These are phyloP conservation scores for Cryptosporidium felis DNA, from an alignment of 169 alveolate species.

Conservation along the genomic window DNA sequence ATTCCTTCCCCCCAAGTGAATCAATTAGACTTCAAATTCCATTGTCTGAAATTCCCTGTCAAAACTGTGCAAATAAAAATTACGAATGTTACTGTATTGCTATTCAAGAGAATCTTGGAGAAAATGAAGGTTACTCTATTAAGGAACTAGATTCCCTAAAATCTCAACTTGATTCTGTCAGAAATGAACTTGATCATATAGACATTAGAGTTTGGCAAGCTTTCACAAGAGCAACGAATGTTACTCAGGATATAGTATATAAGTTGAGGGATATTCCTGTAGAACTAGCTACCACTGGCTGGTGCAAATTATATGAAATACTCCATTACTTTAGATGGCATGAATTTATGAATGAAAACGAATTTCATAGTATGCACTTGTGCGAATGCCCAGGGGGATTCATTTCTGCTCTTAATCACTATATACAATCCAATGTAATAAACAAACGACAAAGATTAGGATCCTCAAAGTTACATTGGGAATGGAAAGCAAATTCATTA, in stretches of 20 bases:
- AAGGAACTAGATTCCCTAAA: slow-evolving; percentile 76
- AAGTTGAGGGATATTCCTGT: slow-evolving; percentile 69
- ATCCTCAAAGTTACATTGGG: slow-evolving; percentile 71
- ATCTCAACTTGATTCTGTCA: slow-evolving; percentile 74
- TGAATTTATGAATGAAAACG: slow-evolving; percentile 73
- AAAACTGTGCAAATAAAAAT: slow-evolving; percentile 73
- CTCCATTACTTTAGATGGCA: slow-evolving; percentile 76
- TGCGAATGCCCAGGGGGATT: slow-evolving; percentile 84
- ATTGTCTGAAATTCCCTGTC: slow-evolving; percentile 74
- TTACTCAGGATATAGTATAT: slow-evolving; percentile 68
- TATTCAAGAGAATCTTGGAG: slow-evolving; percentile 76
- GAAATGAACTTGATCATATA: slow-evolving; percentile 75
- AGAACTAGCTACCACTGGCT: slow-evolving; percentile 79
- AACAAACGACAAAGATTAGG: slow-evolving; percentile 47
- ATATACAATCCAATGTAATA: slow-evolving; percentile 73
- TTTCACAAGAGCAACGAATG: slow-evolving; percentile 73
- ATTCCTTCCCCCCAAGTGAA: slow-evolving; percentile 58
- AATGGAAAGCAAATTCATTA: slow-evolving; percentile 80
- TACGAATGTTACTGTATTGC: slow-evolving; percentile 75
- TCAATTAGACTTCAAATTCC: slow-evolving; percentile 37
- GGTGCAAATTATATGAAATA: slow-evolving; percentile 80
- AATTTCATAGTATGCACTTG: slow-evolving; percentile 74
- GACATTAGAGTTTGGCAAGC: slow-evolving; percentile 79
- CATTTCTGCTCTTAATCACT: slow-evolving; percentile 80
- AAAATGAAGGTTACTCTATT: slow-evolving; percentile 73